Evolutionary conservation across 2,329 filamentous ascomycete genomes (phyloP), one percentile per base, ranked within the genome.

Genomic region (Penicillium vulpinum): DNA sequence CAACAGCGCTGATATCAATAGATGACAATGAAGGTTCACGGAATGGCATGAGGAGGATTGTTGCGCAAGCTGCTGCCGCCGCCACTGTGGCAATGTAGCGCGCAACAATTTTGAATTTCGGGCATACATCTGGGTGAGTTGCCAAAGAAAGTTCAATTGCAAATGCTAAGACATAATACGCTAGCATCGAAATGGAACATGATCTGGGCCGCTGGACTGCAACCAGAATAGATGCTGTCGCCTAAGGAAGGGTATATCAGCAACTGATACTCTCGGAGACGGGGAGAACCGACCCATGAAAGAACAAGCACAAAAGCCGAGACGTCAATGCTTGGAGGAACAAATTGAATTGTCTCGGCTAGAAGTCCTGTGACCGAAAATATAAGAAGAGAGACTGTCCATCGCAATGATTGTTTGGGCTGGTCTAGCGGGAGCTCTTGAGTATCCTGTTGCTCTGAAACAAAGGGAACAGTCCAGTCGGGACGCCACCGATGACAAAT

Each of bases 1-100:
- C 85, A 2, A 84, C 79, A 16, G 76, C 73, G 50, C 86, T 85
- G 55, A 92, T 90, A 0, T 81, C 82, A 9, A 81, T 72, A 4
- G 70, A 76, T 21, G 81, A 75, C 4, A 87, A 68, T 0, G 69
- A 68, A 0, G 85, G 83, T 56, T 89, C 82, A 22, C 89, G 82
- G 63, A 92, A 75, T 7, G 89, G 89, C 88, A 91, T 91, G 24
- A 80, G 75, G 13, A 91, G 68, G 47, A 90, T 82, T 15, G 84
- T 62, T 2, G 79, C 39, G 7, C 87, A 75, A 1, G 80, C 81
- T 5, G 73, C 60, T 6, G 83, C 61, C 0, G 83, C 77, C 16
- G 80, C 66, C 10, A 72, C 61, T 5, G 82, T 62, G 54, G 67
- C 65, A 46, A 71, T 49, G 36, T 67, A 65, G 49, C 66, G 66